Evolutionary conservation across 306 rosid genomes (phyloP), one percentile per base, ranked within the genome.

Genomic region (Malus sieversii): DNA sequence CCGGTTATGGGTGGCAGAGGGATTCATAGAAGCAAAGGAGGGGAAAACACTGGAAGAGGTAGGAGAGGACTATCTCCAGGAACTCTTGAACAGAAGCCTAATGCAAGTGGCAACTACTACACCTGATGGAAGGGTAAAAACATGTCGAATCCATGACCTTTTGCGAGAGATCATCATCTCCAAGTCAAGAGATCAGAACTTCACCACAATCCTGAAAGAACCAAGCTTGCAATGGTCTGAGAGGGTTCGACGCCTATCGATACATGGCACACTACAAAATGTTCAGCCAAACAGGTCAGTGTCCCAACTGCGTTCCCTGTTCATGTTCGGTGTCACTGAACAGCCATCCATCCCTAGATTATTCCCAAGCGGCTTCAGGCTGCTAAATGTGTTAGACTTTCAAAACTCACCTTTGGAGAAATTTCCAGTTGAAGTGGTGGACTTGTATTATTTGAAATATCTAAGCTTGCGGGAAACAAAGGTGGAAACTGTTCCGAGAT

Each of bases 1-100:
- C 63, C 86, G 95, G 22, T 46, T 90, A 76, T 87, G 95, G 95
- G 80, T 86, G 68, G 92, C 90, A 10, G 92, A 87, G 83, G 92
- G 95, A 6, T 86, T 90, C 75, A 71, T 90, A 8, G 80, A 66
- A 59, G 85, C 66, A 30, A 88, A 84, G 80, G 90, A 88, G 67
- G 92, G 90, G 25, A 86, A 68, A 75, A 84, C 90, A 35, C 42
- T 18, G 71, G 95, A 90, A 84, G 84, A 80, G 38, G 90, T 87
- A 60, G 95, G 92, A 61, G 85, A 84, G 27, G 79, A 86, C 78
- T 90, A 90, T 79, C 83, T 87, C 73, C 80, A 81, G 71, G 95
- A 87, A 78, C 89, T 90, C 40, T 48, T 87, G 86, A 80, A 81
- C 79, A 82, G 95, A 79, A 87, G 80, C 75, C 74, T 90, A 68